Evolutionary conservation across 768 basidiomycete species (phyloP), one percentile per base, ranked within the genome.

Genomic region (Amanita subjunquillea): DNA sequence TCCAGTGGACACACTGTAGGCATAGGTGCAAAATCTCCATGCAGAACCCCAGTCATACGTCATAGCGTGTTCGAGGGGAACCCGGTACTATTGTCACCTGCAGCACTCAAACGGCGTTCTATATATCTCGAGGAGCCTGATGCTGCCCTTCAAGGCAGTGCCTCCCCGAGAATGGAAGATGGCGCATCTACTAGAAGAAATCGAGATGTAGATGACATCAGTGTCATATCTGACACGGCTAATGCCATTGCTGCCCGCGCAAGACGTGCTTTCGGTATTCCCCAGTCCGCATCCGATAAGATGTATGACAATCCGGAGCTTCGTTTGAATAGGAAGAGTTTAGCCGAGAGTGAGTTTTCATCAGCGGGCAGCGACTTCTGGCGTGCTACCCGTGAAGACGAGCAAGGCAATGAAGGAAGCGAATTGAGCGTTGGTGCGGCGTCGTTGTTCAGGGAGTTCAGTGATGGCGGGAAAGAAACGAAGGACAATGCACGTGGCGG

Each of bases 191-290:
- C 29, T n/a, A 39, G 39, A 10, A 25, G 40, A 10, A 25, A 20
- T 3, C 15, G 4, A 25, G 40, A 43, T 12, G 32, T 9, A n/a
- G 40, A 43, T 4, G 17, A 3, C 6, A 2, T 22, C 5, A 43
- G 50, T 22, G 22, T 43, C 9, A 22, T 43, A 34, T 43, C 41
- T 23, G 53, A 46, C 41, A 56, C 43, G 6, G 51, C 43, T 7
- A 25, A 61, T 23, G 60, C 66, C 37, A 70, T 70, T 13, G 73
- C 75, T 30, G 71, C 72, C 40, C 69, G 71, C 12, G 74, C 79
- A 56, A 65, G 74, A 40, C 66, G 67, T 55, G 76, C 73, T n/a
- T 74, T 78, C 56, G 80, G 79, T 4, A 75, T 80, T 43, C 71
- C 70, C 4, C 65, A 72, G 2, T 76, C 77, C 3, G 65, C 67